These are phyloP conservation scores for Pythium apleroticum DNA, from an alignment of 352 stramenopile genomes.

Conservation along the genomic window DNA sequence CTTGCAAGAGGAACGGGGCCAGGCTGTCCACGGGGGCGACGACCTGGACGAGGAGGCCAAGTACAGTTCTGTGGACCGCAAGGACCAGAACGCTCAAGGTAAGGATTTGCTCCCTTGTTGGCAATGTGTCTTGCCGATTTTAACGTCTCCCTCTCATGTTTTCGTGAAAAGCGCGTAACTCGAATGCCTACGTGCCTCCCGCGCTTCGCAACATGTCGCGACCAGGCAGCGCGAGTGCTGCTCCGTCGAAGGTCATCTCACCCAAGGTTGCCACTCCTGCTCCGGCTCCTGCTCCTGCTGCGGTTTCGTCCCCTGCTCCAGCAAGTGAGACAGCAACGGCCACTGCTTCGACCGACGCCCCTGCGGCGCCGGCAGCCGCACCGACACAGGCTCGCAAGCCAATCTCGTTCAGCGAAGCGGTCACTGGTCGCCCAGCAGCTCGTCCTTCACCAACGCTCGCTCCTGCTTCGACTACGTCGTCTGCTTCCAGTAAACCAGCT, in stretches of 20 bases:
- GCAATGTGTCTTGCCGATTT: too few relatives aligned
- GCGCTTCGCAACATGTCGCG: slow-evolving; percentile 52
- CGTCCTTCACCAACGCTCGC: slow-evolving; percentile 4
- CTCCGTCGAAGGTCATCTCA: slow-evolving; percentile 17
- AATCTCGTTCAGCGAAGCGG: slow-evolving; percentile 71
- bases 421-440: slow-evolving; percentile 42
- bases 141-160: background rate
- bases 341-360: background rate
- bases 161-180: slow-evolving; percentile 15
- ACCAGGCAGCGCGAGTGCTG: slow-evolving; percentile 36
- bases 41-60: slow-evolving; percentile 94
- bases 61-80: slow-evolving; percentile 93
- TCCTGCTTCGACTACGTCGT: slow-evolving; percentile 3
- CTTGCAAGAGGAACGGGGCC: slow-evolving; percentile 93
- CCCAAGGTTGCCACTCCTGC: slow-evolving; percentile 14
- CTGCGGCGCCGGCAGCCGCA: slow-evolving; percentile 3
- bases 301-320: too few relatives aligned
- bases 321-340: background rate
- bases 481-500: background rate
- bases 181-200: slow-evolving; percentile 67
- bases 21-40: slow-evolving; percentile 59
- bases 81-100: slow-evolving; percentile 22
- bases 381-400: slow-evolving; percentile 38
- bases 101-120: background rate
- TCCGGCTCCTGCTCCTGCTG: slow-evolving; percentile 2